Base-by-base conservation (phyloP, 768 basidiomycete species). In the Mycena kentingensis region DNA sequence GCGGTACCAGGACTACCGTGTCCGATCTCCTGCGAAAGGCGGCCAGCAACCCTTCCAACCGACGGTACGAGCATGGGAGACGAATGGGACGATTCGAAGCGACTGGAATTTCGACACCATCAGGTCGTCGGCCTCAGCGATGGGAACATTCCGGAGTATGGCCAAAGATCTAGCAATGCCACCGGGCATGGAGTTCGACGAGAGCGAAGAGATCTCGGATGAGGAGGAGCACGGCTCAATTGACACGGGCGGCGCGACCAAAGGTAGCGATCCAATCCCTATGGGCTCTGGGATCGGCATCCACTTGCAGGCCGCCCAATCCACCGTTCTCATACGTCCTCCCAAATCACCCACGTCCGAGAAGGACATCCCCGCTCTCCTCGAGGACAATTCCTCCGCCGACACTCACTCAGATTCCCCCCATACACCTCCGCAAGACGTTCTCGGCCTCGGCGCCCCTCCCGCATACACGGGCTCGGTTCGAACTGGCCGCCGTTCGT, bases 91-190 rank as follows among this genome's bases (percentile, higher is more conserved):
- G 2, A 79, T 96, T 70, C 82, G 83, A 64, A 94, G 90, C 64
- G 93, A 93, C 57, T 98, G 96, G 97, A 92, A 90, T 67, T 98
- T 98, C 66, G 94, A 94, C 62, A 95, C 92, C 2, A 74, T 93
- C 60, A 85, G 77, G 53, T 79, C 41, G 10, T 37, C 87, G 4
- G 74, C 81, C 8, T 78, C 84, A 25, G 83, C 85, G 3, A 88
- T 91, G 83, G 89, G 88, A 35, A 85, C 89, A 3, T 84, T 87
- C 65, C 81, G 84, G 44, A 85, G 80, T 51, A 85, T 87, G 74
- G 78, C 84, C 7, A 83, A 79, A 60, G 88, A 90, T 62, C 70
- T 89, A 21, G 57, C 63, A 4, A 76, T 81, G 70, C 79, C 80
- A 10, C 71, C 75, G 3, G 80, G 79, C 45, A 82, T 84, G 70